Percentiles rank a stretch among this genome's conserved stretches.
These are phyloP conservation scores for Protomyces macrosporus DNA, from an alignment of 1,139 yeast species.

Conservation along the genomic window DNA sequence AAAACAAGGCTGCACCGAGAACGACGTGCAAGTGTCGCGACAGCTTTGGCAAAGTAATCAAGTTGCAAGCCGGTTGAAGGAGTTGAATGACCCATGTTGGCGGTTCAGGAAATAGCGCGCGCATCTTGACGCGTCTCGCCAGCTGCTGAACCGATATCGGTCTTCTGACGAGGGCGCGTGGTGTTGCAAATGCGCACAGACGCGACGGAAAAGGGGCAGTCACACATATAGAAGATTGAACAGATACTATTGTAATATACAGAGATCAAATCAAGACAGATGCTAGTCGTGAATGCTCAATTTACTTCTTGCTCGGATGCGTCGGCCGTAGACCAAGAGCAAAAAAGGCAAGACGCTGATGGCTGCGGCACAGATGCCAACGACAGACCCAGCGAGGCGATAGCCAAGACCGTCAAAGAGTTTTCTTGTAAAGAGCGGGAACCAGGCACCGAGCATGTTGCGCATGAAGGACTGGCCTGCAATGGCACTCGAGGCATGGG, in stretches of 20 bases:
- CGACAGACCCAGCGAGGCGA: slow-evolving; percentile 57
- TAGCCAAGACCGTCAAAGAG: slow-evolving; percentile 53
- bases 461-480: slow-evolving; percentile 85
- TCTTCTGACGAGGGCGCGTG: too few relatives aligned
- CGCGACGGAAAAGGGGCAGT: too few relatives aligned
- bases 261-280: too few relatives aligned
- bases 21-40: slow-evolving; percentile 52
- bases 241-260: too few relatives aligned
- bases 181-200: too few relatives aligned
- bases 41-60: slow-evolving; percentile 33
- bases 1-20: slow-evolving; percentile 45
- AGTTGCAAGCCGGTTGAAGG: slow-evolving; percentile 23
- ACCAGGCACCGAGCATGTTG: slow-evolving; percentile 61
- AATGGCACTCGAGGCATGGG: slow-evolving; percentile 81
- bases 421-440: slow-evolving; percentile 33
- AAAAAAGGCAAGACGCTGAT: slow-evolving; percentile 64
- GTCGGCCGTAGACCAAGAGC: slow-evolving; percentile 49
- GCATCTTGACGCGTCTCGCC: slow-evolving; percentile 1
- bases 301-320: neutral
- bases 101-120: slow-evolving; percentile 29
- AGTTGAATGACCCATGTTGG: slow-evolving; percentile 25
- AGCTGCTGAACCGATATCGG: too few relatives aligned
- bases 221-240: too few relatives aligned
- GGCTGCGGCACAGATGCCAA: slow-evolving; percentile 52
- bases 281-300: neutral